Evolutionary conservation across 805 yeast species (phyloP), one percentile per base, ranked within the genome.

Genomic region (Ogataea ramenticola): DNA sequence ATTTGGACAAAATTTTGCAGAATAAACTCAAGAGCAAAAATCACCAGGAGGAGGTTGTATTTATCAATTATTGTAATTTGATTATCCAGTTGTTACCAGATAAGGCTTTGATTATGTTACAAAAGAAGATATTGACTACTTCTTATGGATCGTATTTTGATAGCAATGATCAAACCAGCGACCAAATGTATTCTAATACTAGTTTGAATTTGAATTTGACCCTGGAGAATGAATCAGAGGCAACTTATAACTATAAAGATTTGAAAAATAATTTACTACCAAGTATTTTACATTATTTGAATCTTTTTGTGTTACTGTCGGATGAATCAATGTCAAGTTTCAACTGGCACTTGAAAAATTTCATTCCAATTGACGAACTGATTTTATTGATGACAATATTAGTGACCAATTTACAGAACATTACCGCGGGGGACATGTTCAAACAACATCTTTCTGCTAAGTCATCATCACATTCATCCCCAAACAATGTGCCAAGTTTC

Each of bases 301-400:
- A 74, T 50, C 77, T 75, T 46, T 79, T 78, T 52, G 58, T 75
- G 46, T 71, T 73, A 54, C 70, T 74, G 49, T 72, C 73, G 45
- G 74, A 75, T 49, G 44, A 46, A 21, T 44, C 44, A 14, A 43
- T 54, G 50, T 38, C 43, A 24, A 51, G 71, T 44, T 79, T 66
- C 56, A 79, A 78, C 50, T 79, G 84, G 84, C 79, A 77, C 49
- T 67, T 78, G 40, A 72, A 78, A 52, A 65, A 80, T 38, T 75
- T 77, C n/a, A 70, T 79, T 40, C 85, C 85, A 3, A 64, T 78
- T 42, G 82, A 79, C 57, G 76, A 80, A 8, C 68, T 79, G 15
- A 72, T 77, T 14, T 56, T 78, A 43, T 60, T 77, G 46, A 64
- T 75, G 49, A 72, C 76, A 14, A 74, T 78, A 29, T 65, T 79